These are phyloP conservation scores for Chalciporus sphaerocephalus DNA, from an alignment of 768 basidiomycete species.

Conservation along the genomic window DNA sequence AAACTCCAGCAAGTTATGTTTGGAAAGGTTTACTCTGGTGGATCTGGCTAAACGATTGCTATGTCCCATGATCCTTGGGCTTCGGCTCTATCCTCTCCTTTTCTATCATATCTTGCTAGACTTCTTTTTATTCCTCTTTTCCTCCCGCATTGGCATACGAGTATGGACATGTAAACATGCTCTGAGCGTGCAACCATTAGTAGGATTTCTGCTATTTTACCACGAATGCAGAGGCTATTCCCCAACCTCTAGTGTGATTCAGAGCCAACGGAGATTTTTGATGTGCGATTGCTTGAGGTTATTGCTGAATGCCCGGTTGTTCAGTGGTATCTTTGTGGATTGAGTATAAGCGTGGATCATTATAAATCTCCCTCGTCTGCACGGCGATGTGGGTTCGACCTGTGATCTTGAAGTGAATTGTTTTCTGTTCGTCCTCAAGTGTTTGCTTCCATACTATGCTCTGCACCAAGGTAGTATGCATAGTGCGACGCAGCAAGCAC, in stretches of 20 bases:
- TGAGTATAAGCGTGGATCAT: too few species aligned
- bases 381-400: too few species aligned
- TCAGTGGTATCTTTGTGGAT: too few species aligned
- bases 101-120: constrained; percentile 30
- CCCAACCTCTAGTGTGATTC: neutral
- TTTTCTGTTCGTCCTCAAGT: too few species aligned
- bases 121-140: constrained; percentile 31
- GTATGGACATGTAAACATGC: constrained; percentile 22
- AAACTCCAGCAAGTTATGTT: constrained; percentile 95
- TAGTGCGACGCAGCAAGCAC: constrained; percentile 1
- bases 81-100: constrained; percentile 32
- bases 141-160: constrained; percentile 17
- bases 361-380: too few species aligned
- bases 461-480: neutral
- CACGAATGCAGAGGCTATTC: constrained; percentile 15
- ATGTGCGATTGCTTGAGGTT: constrained; percentile 12
- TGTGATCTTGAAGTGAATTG: too few species aligned
- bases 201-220: constrained; percentile 12
- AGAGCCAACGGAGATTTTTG: neutral
- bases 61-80: constrained; percentile 20
- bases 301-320: too few species aligned
- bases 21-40: constrained; percentile 99
- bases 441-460: too few species aligned
- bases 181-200: constrained; percentile 24
- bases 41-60: constrained; percentile 36